These are phyloP conservation scores for Magnolia kwangsiensis DNA, from an alignment of 164 flowering plant species.

Conservation along the genomic window DNA sequence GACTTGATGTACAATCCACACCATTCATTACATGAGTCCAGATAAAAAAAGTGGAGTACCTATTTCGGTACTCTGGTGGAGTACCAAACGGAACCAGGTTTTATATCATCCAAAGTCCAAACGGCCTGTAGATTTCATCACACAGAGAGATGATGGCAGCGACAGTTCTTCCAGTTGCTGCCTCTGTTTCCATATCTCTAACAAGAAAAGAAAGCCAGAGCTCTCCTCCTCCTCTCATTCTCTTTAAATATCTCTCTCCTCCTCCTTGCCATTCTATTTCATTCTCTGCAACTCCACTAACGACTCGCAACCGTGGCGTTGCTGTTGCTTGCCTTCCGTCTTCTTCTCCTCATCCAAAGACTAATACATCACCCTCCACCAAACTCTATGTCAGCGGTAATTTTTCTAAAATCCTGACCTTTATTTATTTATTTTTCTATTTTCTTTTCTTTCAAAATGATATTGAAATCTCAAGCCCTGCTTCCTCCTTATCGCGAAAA, in stretches of 20 bases:
- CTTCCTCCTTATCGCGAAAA: not conserved
- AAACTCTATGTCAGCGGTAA: constrained; percentile 63
- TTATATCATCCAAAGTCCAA: not conserved
- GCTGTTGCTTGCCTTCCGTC: constrained; percentile 23
- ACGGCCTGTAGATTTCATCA: not conserved
- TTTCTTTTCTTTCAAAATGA: not conserved
- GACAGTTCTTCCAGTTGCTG: constrained; percentile 9
- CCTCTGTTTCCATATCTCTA: constrained; percentile 5
- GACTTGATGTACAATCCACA: no score
- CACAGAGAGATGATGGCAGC: constrained; percentile 12
- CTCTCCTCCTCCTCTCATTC: constrained; percentile 2
- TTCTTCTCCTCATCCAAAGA: constrained; percentile 16
- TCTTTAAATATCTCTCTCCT: constrained; percentile 2
- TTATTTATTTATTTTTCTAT: not conserved
- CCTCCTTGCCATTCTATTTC: not conserved
- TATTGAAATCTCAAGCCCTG: not conserved
- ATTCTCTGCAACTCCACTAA: constrained; percentile 15
- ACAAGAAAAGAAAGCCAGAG: not conserved
- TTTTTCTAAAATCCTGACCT: not conserved
- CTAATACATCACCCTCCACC: constrained; percentile 16
- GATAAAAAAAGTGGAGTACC: no score
- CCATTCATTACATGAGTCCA: no score
- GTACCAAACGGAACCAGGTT: no score
- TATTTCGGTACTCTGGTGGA: no score
- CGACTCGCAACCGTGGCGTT: not conserved